Base-by-base conservation (phyloP, 2,329 filamentous ascomycete species). In the Claviceps spartinae region DNA sequence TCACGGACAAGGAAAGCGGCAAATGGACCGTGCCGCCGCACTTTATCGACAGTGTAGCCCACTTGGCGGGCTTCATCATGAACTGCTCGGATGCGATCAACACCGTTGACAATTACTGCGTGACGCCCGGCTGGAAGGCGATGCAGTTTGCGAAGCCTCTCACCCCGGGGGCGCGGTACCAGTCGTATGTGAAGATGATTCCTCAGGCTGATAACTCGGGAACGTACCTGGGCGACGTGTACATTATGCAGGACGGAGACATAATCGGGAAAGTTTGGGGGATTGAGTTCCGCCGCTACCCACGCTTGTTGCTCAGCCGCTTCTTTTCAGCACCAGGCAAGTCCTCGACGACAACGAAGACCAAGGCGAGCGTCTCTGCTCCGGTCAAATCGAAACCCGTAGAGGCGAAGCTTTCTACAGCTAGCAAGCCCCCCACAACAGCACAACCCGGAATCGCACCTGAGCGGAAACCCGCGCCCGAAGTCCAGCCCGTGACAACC, bases 251-350 rank as follows among this genome's bases (percentile, higher is more conserved):
- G 43, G 71, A 72, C 45, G 71, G 73, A 42, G 69, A 60, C 52
- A 67, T 77, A 47, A 69, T 77, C 20, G 74, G 73, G 53, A 60
- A 76, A n/a, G 64, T 65, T 37, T 72, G 70, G 45, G 80, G 80
- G 45, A 74, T 85, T 56, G 78, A 79, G 64, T 85, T 86, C 71
- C 77, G 80, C 63, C 73, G 78, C 58, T 82, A 85, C 51, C 81
- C 82, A 38, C 81, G 83, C 59, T 77, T 78, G 59, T 72, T 82
- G 24, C 71, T 86, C 54, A 83, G 84, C 69, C 75, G 81, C 58
- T 76, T 86, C 64, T 69, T 86, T 55, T 82, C 83, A 4, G 40
- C 56, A 4, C 49, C 55, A 4, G 56, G 54, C 46, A 44, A 45
- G 77, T 8, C 42, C 3, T 7, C 20, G 22, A 3, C 42, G 11